These are phyloP conservation scores for Harringtonia lauricola DNA, from an alignment of 2,329 filamentous ascomycete genomes.

Conservation along the genomic window DNA sequence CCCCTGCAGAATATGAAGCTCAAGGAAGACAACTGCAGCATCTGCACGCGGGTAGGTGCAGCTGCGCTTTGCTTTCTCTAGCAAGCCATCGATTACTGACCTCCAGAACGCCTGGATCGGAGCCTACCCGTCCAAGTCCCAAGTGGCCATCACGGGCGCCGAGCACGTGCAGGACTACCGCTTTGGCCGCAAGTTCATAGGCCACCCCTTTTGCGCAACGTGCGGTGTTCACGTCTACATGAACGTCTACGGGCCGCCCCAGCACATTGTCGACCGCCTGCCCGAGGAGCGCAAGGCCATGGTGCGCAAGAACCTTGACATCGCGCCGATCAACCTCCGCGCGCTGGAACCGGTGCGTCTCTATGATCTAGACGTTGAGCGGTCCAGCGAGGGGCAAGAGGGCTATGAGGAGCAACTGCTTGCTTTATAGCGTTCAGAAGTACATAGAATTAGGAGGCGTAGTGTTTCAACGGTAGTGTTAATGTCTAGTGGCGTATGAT, in stretches of 20 bases:
- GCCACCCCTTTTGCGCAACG: slow-evolving; percentile 10
- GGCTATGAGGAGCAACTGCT: slow-evolving; percentile 4
- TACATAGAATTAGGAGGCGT: no score
- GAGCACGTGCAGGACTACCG: slow-evolving; percentile 7
- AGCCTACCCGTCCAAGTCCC: slow-evolving; percentile 3
- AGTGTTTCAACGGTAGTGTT: no score
- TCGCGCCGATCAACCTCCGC: slow-evolving; percentile 9
- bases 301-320: slow-evolving; percentile 6
- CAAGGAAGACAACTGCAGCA: slow-evolving; percentile 12
- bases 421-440: not conserved
- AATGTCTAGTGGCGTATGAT: no score
- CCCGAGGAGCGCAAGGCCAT: slow-evolving; percentile 4
- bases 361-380: not conserved
- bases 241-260: slow-evolving; percentile 9
- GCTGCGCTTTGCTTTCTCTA: not conserved
- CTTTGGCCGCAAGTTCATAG: slow-evolving; percentile 8
- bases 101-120: slow-evolving; percentile 9
- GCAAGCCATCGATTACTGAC: not conserved
- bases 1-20: slow-evolving; percentile 2
- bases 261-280: slow-evolving; percentile 2
- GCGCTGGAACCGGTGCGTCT: slow-evolving; percentile 3
- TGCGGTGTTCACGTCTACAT: slow-evolving; percentile 10
- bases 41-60: slow-evolving; percentile 8
- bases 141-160: slow-evolving; percentile 3
- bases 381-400: slow-evolving; percentile 6